phyloP scores from a whole-genome alignment of 306 rosid genomes.

The Corylus americana region DNA sequence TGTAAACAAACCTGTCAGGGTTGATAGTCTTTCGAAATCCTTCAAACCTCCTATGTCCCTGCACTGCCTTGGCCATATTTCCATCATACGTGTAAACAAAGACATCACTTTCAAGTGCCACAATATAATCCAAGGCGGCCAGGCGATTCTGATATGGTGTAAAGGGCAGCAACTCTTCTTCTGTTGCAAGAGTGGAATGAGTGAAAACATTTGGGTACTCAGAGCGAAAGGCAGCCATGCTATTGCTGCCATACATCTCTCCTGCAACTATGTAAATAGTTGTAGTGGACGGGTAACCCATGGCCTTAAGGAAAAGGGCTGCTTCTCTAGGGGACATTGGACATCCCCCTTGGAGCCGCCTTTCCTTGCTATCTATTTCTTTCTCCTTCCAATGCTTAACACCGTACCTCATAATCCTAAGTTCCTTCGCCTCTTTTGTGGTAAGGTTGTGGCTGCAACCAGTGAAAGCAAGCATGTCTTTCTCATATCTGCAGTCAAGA shows the following conservation, averaged over 20 bases:
- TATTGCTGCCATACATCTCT: conserved; percentile 77
- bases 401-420: conserved; percentile 73
- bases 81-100: conserved; percentile 96
- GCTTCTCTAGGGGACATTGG: conserved; percentile 98
- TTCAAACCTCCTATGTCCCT: conserved; percentile 90
- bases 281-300: conserved; percentile 94
- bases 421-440: conserved; percentile 65
- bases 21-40: conserved; percentile 88
- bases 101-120: conserved; percentile 89
- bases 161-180: conserved; percentile 78
- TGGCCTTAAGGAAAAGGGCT: conserved; percentile 87
- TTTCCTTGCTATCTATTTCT: conserved; percentile 74
- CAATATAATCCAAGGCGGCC: conserved; percentile 89
- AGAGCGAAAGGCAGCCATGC: conserved; percentile 60
- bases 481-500: conserved; percentile 73
- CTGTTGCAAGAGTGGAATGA: conserved; percentile 85
- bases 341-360: conserved; percentile 83
- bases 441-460: conserved; percentile 97
- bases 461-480: conserved; percentile 98
- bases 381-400: conserved; percentile 99
- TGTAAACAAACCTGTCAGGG: conserved; percentile 74
- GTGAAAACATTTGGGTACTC: conserved; percentile 81
- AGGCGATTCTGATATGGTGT: conserved; percentile 84
- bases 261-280: conserved; percentile 98
- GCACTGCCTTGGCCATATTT: conserved; percentile 99